These are phyloP conservation scores for Salvia sclarea DNA, from an alignment of 305 asterid genomes.

Conservation along the genomic window DNA sequence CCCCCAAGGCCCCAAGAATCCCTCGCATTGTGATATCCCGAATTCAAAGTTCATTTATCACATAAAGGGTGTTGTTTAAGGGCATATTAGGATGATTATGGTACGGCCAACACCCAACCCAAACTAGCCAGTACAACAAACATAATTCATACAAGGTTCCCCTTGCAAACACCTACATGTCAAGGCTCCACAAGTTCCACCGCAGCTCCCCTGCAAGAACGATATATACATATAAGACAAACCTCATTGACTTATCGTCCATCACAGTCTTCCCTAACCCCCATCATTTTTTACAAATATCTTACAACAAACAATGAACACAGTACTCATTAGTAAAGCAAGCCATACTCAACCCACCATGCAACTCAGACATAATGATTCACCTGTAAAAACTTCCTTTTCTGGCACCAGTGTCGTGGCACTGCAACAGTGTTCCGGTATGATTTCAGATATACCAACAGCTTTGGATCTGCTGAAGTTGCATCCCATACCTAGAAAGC, in stretches of 20 bases:
- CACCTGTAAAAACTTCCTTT: slow-evolving; percentile 96
- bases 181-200: slow-evolving; percentile 87
- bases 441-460: slow-evolving; percentile 87
- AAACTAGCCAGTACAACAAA: slow-evolving; percentile 41
- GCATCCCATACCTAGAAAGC: slow-evolving; percentile 93
- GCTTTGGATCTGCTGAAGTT: slow-evolving; percentile 87
- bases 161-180: slow-evolving; percentile 99
- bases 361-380: slow-evolving; percentile 32
- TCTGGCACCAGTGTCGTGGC: slow-evolving; percentile 99
- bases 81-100: slow-evolving; percentile 25
- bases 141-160: slow-evolving; percentile 64
- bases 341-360: slow-evolving; percentile 33
- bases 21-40: slow-evolving; percentile 21
- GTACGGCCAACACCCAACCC: slow-evolving; percentile 56
- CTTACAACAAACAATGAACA: slow-evolving; percentile 30
- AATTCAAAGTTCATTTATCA: slow-evolving; percentile 26
- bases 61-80: slow-evolving; percentile 5
- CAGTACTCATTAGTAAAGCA: slow-evolving; percentile 24
- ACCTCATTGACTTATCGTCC: slow-evolving; percentile 66
- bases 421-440: slow-evolving; percentile 92
- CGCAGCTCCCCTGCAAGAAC: slow-evolving; percentile 98
- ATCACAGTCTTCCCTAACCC: slow-evolving; percentile 62
- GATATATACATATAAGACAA: slow-evolving; percentile 95
- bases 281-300: slow-evolving; percentile 35
- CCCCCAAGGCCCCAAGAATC: slow-evolving; percentile 22